Percentiles rank a stretch among this genome's conserved stretches.
phyloP scores from a whole-genome alignment of 306 rosid species.

The Quercus dentata region DNA sequence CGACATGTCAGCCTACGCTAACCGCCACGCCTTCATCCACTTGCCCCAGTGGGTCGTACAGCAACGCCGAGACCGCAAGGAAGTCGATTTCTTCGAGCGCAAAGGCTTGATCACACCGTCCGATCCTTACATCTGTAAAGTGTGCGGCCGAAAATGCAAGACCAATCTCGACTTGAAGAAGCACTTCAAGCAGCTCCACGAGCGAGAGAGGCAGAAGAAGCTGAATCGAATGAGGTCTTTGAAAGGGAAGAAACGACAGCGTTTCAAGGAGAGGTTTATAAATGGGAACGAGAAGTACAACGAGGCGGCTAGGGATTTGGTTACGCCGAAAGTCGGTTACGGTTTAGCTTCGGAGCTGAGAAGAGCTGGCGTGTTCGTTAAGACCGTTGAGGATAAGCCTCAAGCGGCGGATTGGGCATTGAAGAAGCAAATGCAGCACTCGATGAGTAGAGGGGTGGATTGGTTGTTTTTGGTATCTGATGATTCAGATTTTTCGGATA shows the following conservation, averaged over 20 bases:
- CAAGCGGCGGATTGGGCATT: conserved; percentile 89
- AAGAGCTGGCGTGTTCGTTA: conserved; percentile 83
- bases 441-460: conserved; percentile 78
- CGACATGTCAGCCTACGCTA: conserved; percentile 80
- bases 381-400: conserved; percentile 79
- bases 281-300: conserved; percentile 54
- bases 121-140: conserved; percentile 53
- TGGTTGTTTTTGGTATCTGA: conserved; percentile 85
- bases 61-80: conserved; percentile 53
- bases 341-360: conserved; percentile 78
- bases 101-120: conserved; percentile 49
- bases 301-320: conserved; percentile 57
- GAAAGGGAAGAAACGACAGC: conserved; percentile 67
- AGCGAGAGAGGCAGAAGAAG: conserved; percentile 73
- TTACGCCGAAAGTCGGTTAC: conserved; percentile 64
- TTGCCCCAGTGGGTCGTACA: conserved; percentile 67
- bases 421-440: conserved; percentile 84
- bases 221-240: conserved; percentile 46
- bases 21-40: conserved; percentile 78
- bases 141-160: conserved; percentile 68
- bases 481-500: conserved; percentile 76
- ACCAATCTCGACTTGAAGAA: conserved; percentile 57
- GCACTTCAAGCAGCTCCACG: conserved; percentile 71
- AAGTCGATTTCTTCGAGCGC: conserved; percentile 63
- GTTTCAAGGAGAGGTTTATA: conserved; percentile 51